Evolutionary conservation across 2,329 filamentous ascomycete genomes (phyloP), one percentile per base, ranked within the genome.

Genomic region (Exophiala spinifera): DNA sequence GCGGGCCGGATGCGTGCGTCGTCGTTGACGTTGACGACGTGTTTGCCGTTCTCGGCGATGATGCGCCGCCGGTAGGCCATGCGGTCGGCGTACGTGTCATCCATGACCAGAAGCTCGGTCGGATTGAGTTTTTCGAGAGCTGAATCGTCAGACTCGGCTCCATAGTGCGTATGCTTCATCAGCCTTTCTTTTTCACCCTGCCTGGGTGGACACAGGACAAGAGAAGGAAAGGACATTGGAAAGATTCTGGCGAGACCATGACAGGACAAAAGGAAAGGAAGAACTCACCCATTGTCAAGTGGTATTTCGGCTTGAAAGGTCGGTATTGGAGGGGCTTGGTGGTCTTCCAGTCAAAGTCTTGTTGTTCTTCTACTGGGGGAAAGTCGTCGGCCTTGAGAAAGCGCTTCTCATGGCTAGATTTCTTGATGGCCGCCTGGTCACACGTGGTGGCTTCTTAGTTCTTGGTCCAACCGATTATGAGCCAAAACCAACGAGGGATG

Each of bases 291-390:
- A 86, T 86, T 4, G 82, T 84, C 47, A 86, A 67, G 63, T 85
- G 77, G 63, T 82, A 86, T 61, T 78, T 83, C 4, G 80, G 76
- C 65, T 82, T 84, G 67, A 84, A 84, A 0, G 80, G 78, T 13
- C 82, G 72, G 10, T 82, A 65, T 53, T 79, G 75, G 34, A 82
- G 64, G 0, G 80, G 82, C 52, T 78, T 72, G 28, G 75, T 77
- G 0, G 67, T 72, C 48, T 71, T 64, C 74, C 79, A 79, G 55
- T 80, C 67, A 59, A 85, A 81, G 51, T 74, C 66, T 2, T 65
- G 44, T 3, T 83, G 68, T 2, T 80, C 74, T 19, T 70, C 63
- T 34, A 73, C 63, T 1, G 61, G 45, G 1, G 67, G 64, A 43
- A 66, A 67, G 17, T 56, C 64, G 10, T 60, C 59, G 8, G 61